A percentile compares a stretch with the other conserved stretches of the same genome.
These are phyloP conservation scores for Phylloporus scabripes DNA, from an alignment of 768 basidiomycete genomes.

Conservation along the genomic window DNA sequence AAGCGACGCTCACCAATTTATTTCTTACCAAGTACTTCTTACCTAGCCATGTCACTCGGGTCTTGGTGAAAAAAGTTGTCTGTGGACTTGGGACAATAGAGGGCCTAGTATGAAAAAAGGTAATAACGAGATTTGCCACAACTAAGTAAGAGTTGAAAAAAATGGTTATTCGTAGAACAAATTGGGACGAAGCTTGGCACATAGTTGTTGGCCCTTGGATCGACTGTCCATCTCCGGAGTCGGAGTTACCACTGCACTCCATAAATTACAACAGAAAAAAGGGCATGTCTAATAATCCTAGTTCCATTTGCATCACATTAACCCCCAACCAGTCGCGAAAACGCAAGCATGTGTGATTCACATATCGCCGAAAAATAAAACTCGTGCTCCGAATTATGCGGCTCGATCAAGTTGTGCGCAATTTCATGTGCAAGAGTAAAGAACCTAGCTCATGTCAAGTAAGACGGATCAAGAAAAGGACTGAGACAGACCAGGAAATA, in stretches of 20 bases:
- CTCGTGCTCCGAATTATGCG: conserved; percentile 89
- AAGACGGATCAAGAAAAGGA: not conserved
- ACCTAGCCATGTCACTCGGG: not conserved
- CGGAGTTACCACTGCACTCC: too few species aligned
- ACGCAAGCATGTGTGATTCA: conserved; percentile 51
- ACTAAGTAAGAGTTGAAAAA: too few species aligned
- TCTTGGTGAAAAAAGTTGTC: not conserved
- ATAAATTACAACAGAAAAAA: not conserved
- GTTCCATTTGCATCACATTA: not conserved
- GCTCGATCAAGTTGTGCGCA: conserved; percentile 82
- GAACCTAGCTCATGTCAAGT: conserved; percentile 48
- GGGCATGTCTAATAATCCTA: not conserved
- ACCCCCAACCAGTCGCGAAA: conserved; percentile 33
- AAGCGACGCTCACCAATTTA: not conserved
- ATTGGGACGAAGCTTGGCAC: too few species aligned
- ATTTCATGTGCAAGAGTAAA: conserved; percentile 91
- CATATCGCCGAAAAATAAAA: conserved; percentile 93
- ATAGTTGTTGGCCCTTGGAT: too few species aligned
- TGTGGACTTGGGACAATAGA: too few species aligned
- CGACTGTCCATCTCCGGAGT: too few species aligned
- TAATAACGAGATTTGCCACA: too few species aligned
- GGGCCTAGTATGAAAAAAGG: too few species aligned
- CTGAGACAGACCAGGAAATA: conserved; percentile 62
- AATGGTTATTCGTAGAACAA: too few species aligned
- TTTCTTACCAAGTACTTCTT: not conserved